These are phyloP conservation scores for Rutidosis leptorrhynchoides DNA, from an alignment of 129 eudicot genomes.

Conservation along the genomic window DNA sequence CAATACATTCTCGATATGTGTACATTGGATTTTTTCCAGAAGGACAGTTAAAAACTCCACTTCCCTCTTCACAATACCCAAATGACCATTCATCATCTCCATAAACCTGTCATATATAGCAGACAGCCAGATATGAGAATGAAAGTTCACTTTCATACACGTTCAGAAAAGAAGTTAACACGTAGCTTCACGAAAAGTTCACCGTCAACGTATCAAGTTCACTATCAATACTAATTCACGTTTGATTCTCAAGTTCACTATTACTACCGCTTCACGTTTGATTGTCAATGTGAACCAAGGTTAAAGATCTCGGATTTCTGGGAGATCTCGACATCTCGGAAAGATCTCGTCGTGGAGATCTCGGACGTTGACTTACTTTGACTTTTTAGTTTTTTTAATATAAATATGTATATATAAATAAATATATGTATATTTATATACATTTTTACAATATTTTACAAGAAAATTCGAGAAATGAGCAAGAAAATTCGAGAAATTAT, in stretches of 20 bases:
- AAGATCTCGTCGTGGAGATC: no score
- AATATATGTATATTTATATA: no score
- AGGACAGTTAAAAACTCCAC: constrained; percentile 94
- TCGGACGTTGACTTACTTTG: no score
- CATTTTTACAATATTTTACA: no score
- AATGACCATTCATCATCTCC: constrained; percentile 97
- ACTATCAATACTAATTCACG: no score
- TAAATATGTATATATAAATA: no score
- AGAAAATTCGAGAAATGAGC: no score
- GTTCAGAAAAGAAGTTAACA: background rate
- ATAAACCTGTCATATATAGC: constrained; percentile 48
- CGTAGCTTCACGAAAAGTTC: background rate
- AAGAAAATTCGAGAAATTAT: no score
- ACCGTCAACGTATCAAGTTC: background rate
- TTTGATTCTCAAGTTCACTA: background rate
- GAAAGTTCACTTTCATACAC: background rate
- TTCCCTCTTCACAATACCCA: constrained; percentile 87
- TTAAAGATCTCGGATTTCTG: no score
- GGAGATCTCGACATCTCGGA: no score
- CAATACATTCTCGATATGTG: constrained; percentile 78
- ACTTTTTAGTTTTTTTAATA: no score
- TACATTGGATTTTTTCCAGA: constrained; percentile 84
- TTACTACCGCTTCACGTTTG: background rate
- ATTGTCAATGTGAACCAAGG: no score
- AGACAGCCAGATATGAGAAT: background rate